Evolutionary conservation across 768 basidiomycete species (phyloP).

Genomic region (Russula emetica): DNA sequence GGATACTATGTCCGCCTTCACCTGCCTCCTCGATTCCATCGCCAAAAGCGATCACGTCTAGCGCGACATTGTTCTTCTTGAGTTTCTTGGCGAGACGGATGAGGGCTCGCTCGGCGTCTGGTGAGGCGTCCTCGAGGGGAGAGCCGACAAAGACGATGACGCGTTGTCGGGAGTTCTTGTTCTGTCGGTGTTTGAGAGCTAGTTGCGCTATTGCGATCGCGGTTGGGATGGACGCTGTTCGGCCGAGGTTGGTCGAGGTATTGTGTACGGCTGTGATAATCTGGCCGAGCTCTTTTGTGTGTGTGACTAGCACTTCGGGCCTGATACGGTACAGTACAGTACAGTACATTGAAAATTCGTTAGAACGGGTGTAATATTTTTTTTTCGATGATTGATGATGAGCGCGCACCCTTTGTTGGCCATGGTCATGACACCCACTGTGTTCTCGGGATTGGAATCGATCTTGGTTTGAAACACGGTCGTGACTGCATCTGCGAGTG

Average conservation of each 20-base stretch:
- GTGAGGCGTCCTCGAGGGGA: constrained; percentile 65
- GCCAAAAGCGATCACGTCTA: constrained; percentile 88
- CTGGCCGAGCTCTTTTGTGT: constrained; percentile 92
- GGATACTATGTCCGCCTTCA: constrained; percentile 57
- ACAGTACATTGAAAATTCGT: neutral
- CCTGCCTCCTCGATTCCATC: constrained; percentile 72
- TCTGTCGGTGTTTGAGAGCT: constrained; percentile 94
- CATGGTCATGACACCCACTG: constrained; percentile 97
- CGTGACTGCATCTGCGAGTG: constrained; percentile 88
- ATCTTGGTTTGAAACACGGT: constrained; percentile 90
- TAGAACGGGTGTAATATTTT: too few species aligned
- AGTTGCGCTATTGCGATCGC: constrained; percentile 92
- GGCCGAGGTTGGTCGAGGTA: constrained; percentile 68
- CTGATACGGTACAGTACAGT: constrained; percentile 38
- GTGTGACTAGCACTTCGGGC: constrained; percentile 93
- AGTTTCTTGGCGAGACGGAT: constrained; percentile 91
- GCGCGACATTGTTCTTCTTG: constrained; percentile 98
- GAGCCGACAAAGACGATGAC: constrained; percentile 93
- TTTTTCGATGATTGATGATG: neutral
- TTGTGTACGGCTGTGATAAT: constrained; percentile 76
- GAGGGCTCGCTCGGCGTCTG: constrained; percentile 69
- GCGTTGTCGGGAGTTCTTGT: constrained; percentile 96
- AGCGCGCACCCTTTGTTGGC: constrained; percentile 82
- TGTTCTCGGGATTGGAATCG: constrained; percentile 95
- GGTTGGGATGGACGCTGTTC: constrained; percentile 81